Base-by-base conservation (phyloP, 2,329 filamentous ascomycete species). In the Aureobasidium mangrovei region DNA sequence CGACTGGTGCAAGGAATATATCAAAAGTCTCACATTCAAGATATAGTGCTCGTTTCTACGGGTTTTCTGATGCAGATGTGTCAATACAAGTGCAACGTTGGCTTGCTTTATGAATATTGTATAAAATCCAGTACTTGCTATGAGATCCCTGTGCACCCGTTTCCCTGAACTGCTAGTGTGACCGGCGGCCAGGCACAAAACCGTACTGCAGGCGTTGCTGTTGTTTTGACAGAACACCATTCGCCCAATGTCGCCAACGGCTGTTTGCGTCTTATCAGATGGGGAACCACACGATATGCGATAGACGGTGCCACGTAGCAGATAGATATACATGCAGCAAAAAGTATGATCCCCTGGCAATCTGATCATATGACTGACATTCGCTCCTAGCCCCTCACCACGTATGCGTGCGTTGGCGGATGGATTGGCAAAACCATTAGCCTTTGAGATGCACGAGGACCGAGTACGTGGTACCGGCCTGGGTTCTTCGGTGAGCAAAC, bases 91-190 rank as follows among this genome's bases (percentile, higher is more conserved):
- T 35, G 29, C 28, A 42, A 35, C 18, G 38, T 36, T 51, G 29
- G 47, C 47, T 18, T 51, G 42, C 38, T 18, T 51, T 51, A 51
- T 41, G 36, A 9, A 28, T 35, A 7, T 9, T 18, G 18, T 28
- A 35, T n/a, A 42, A 51, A 31, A 26, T 12, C 7, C 36, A 49
- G 31, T 35, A 38, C 35, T 31, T 38, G 35, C n/a, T 51, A 28
- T 29, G 18, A 32, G 46, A 49, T 18, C 46, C 46, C 46, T 49
- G 46, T 49, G 38, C 29, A 27, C n/a, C 29, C 47, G 47, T 51
- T 51, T 33, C 47, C 28, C 47, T 51, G 29, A 24, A 51, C 27
- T 35, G 42, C 36, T 42, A 41, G 38, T 51, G 38, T 35, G 18
- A 41, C 29, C 28, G 28, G 29, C 36, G 41, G 45, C 45, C 26